These are phyloP conservation scores for Capsicum rhomboideum DNA, from an alignment of 257 asterid species.

Conservation along the genomic window DNA sequence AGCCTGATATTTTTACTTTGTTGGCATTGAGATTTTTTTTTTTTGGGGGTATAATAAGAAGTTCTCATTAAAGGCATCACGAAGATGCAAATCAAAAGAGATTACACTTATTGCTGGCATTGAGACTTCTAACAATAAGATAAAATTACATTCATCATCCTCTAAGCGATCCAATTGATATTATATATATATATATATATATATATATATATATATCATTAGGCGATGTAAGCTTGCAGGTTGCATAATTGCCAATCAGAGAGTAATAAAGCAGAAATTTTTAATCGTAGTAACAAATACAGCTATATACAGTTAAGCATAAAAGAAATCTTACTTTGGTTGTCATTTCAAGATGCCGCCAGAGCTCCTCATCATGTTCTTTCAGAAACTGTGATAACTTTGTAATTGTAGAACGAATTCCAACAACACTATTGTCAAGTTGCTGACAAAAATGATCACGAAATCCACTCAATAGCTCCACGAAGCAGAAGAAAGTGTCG, in stretches of 20 bases:
- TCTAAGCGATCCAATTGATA: neutral
- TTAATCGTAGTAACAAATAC: neutral
- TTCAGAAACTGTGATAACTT: constrained; percentile 77
- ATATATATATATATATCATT: neutral
- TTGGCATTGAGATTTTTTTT: neutral
- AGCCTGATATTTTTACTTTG: neutral
- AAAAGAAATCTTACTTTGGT: constrained; percentile 52
- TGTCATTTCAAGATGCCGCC: constrained; percentile 98
- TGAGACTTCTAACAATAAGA: neutral
- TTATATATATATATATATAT: no score
- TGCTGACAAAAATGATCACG: constrained; percentile 95
- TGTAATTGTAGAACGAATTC: constrained; percentile 86
- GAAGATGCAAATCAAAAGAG: neutral
- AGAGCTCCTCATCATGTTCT: constrained; percentile 95
- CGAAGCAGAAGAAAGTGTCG: constrained; percentile 92
- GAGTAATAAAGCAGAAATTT: neutral
- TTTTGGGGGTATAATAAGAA: neutral
- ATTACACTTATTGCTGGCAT: neutral
- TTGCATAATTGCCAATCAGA: neutral
- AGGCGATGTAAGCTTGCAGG: neutral
- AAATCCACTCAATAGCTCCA: constrained; percentile 88
- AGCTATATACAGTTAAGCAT: neutral
- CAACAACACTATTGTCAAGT: constrained; percentile 95
- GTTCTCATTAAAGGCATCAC: neutral
- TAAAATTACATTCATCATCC: neutral